These are phyloP conservation scores for Globisporangium okanoganense DNA, from an alignment of 352 stramenopile species.

Conservation along the genomic window DNA sequence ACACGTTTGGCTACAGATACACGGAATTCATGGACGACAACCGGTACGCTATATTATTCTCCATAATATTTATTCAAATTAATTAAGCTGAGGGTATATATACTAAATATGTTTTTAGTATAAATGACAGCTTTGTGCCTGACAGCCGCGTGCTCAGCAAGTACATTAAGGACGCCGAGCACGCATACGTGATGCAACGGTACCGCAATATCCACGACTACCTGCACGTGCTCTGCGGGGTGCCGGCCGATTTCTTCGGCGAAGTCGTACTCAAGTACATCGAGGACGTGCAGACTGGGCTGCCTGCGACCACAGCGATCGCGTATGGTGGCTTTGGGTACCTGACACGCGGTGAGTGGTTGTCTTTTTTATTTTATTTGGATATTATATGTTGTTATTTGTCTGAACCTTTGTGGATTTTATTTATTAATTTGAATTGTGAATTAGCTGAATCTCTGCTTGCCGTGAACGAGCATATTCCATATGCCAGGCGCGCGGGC, in stretches of 20 bases:
- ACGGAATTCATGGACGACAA: too few species aligned
- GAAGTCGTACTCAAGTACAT: constrained; percentile 97
- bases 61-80: too few species aligned
- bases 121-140: constrained; percentile 89
- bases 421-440: too few species aligned
- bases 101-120: too few species aligned
- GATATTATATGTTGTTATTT: background rate
- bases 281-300: constrained; percentile 94
- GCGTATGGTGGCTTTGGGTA: constrained; percentile 90
- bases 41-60: too few species aligned
- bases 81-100: too few species aligned
- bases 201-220: constrained; percentile 96
- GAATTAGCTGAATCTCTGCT: constrained; percentile 78
- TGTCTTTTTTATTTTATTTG: background rate
- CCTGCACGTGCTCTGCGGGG: constrained; percentile 93
- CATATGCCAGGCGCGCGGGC: constrained; percentile 87
- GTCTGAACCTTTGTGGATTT: constrained; percentile 8
- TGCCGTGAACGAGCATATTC: constrained; percentile 90
- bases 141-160: constrained; percentile 79
- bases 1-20: too few species aligned
- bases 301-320: constrained; percentile 76
- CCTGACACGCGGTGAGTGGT: constrained; percentile 42
- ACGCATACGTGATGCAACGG: constrained; percentile 96
- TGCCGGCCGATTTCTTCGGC: constrained; percentile 93
- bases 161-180: constrained; percentile 92